These are phyloP conservation scores for Fusarium chaquense DNA, from an alignment of 2,329 filamentous ascomycete species.

Conservation along the genomic window DNA sequence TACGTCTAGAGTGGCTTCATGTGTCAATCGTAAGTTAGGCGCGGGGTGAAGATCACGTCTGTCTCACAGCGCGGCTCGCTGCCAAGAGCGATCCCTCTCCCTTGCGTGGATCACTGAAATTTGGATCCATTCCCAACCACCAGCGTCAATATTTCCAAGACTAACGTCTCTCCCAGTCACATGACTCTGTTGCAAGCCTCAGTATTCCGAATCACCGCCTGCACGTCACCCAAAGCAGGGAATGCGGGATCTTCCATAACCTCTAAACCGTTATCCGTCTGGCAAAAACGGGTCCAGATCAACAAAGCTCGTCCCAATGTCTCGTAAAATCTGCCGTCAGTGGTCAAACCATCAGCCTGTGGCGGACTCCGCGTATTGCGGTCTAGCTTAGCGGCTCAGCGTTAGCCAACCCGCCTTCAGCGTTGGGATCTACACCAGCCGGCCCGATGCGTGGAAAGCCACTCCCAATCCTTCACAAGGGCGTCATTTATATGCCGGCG, in stretches of 20 bases:
- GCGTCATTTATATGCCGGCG: not conserved
- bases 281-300: not conserved
- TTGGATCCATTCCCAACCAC: not conserved
- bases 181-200: not conserved
- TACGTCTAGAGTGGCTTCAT: not conserved
- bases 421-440: constrained; percentile 7
- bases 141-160: not conserved
- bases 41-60: not conserved
- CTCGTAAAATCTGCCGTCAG: not conserved
- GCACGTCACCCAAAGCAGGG: constrained; percentile 1
- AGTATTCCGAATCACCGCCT: not conserved
- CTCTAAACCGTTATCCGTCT: not conserved
- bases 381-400: not conserved
- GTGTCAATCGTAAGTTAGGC: not conserved
- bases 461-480: not conserved
- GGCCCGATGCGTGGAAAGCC: constrained; percentile 20
- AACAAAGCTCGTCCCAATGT: not conserved
- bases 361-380: not conserved
- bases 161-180: not conserved
- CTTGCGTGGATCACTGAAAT: not conserved
- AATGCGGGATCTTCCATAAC: not conserved
- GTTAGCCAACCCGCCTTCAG: not conserved
- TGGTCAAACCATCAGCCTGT: not conserved
- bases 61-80: not conserved
- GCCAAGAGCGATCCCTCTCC: not conserved